Evolutionary conservation across 1,284 basidiomycete species (phyloP), one percentile per base, ranked within the genome.

Genomic region (Papiliotrema flavescens): DNA sequence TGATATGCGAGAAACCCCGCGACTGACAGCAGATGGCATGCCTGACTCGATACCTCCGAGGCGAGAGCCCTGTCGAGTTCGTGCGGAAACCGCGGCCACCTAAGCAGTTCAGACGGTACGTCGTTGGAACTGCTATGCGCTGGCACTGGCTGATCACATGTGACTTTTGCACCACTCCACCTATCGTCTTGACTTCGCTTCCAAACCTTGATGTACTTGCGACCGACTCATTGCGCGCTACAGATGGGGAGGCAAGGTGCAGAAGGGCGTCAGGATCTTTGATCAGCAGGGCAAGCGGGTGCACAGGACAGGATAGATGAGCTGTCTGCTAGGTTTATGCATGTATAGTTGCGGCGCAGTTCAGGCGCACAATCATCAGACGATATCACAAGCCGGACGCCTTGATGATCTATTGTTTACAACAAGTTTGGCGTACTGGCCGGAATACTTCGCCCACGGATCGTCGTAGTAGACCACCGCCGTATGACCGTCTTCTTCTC

Each of bases 101-200:
- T 14, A 75, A 74, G 63, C 73, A 69, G 60, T 63, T 66, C 58
- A 62, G 73, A 55, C 70, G 73, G 73, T 75, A 58, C 60, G 72
- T 69, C n/a, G 28, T 24, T 11, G 15, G 8, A 11, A 8, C n/a
- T 6, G 6, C 11, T n/a, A 14, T n/a, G n/a, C 8, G 19, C n/a
- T n/a, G 17, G 34, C n/a, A 23, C 34, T 19, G n/a, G 26, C 34
- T 23, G 34, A 32, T 15, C 22, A 34, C 32, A 23, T 19, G 19
- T 7, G 22, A 5, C 13, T 15, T 22, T 20, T 23, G 3, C 23
- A 28, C 11, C 23, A 11, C 3, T 15, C 7, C n/a, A 34, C 17
- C 23, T 37, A 6, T 19, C n/a, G n/a, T n/a, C n/a, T n/a, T n/a
- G n/a, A n/a, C n/a, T n/a, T n/a, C n/a, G n/a, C n/a, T n/a, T n/a